Evolutionary conservation across 108 stramenopile species (phyloP).

Genomic region (Bacterosira constricta): DNA sequence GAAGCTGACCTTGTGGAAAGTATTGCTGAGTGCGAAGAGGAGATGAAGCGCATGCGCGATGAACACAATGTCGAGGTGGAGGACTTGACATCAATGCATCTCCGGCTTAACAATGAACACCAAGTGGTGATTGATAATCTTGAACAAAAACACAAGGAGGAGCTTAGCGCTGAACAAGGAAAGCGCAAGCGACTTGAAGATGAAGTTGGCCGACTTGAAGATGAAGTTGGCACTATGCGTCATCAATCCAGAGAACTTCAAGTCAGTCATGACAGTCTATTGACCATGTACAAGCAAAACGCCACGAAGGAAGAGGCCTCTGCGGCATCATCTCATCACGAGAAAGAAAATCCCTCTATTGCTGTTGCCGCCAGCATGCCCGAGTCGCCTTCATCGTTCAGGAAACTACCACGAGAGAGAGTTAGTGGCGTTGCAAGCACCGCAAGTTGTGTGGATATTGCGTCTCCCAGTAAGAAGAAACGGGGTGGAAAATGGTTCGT

Average conservation of each 20-base stretch:
- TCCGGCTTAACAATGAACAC: conserved; percentile 31
- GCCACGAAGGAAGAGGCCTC: not conserved
- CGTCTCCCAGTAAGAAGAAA: conserved; percentile 24
- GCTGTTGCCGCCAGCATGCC: not conserved
- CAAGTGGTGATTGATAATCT: conserved; percentile 23
- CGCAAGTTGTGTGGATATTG: conserved; percentile 14
- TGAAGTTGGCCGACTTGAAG: conserved; percentile 28
- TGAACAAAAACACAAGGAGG: conserved; percentile 21
- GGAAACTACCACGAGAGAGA: conserved; percentile 39
- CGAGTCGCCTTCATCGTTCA: conserved; percentile 21
- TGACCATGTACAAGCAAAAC: conserved; percentile 24
- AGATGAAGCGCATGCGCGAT: conserved; percentile 78
- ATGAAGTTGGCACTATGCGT: conserved; percentile 32
- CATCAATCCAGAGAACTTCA: conserved; percentile 45
- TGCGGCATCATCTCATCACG: not conserved
- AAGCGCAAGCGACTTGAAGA: conserved; percentile 17
- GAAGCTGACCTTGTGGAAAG: conserved; percentile 73
- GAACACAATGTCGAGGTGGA: conserved; percentile 56
- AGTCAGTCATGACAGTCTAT: conserved; percentile 27
- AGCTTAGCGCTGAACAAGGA: conserved; percentile 18
- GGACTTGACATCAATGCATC: conserved; percentile 25
- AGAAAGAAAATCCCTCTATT: conserved; percentile 14
- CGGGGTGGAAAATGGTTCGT: conserved; percentile 27
- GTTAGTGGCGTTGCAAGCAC: conserved; percentile 43
- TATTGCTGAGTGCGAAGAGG: conserved; percentile 85